Evolutionary conservation across 805 yeast genomes (phyloP), one percentile per base, ranked within the genome.

Genomic region (Candida koratica): DNA sequence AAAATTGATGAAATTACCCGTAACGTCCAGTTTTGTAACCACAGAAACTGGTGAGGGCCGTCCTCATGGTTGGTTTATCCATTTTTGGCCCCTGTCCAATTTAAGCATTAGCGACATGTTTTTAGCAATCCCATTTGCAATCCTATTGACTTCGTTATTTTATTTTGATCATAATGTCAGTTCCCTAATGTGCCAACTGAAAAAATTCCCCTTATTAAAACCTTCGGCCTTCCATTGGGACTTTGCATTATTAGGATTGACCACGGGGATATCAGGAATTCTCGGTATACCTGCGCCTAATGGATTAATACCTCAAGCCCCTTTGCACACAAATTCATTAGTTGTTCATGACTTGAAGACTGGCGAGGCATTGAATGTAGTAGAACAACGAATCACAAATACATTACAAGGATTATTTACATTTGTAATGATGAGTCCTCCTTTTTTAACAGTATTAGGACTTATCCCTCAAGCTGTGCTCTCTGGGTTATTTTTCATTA

Each of bases 301-400:
- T 59, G 98, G 98, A 0, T 67, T 90, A 20, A 90, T 90, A 28
- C 98, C 98, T 1, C 98, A 90, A 57, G 97, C 98, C 0, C 97
- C 97, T 2, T 55, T 93, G 23, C 98, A 90, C 49, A 88, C 97
- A 0, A 75, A 73, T 27, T 77, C 96, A 0, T 60, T 90, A 19
- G 73, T 86, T 27, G 78, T 84, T 10, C 69, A 70, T 44, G 70
- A 71, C 34, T 54, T 55, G 41, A 36, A 47, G 20, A 43, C 57
- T 4, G 70, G 69, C 1, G 41, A 50, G 34, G 66, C 75, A 1
- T 52, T 64, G 1, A 59, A 74, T 3, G 88, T 89, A 7, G 95
- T 93, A 4, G 98, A 90, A 53, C 98, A 90, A 55, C 60, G 98
- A 28, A 67, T 88, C 34, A 81, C 94, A 2, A 93, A 93, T 52